Base-by-base conservation (phyloP, 768 basidiomycete genomes). In the Pleurotus pulmonarius region DNA sequence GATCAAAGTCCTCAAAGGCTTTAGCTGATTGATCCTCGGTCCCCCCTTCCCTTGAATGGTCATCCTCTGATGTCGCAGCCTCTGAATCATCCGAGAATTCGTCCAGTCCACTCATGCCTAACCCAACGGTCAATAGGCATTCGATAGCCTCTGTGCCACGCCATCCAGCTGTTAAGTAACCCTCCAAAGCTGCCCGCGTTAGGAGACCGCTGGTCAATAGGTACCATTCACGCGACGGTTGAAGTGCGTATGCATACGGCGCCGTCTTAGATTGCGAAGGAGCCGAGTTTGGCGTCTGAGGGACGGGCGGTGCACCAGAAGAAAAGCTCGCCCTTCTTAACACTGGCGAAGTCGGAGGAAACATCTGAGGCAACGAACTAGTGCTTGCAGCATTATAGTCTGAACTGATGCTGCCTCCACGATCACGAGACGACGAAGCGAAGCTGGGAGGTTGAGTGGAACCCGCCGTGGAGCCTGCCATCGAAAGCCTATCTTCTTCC, bases 101-200 rank as follows among this genome's bases (percentile, higher is more conserved):
- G 9, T 49, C n/a, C 15, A 29, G 37, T 54, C 49, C 46, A 25
- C 67, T 67, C 18, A 79, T 69, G 6, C 84, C 82, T 44, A 88
- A 69, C 1, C 20, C 92, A 20, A 93, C 80, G 2, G 86, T 83
- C 47, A 94, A 70, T 55, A 94, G 69, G 58, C 87, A 83, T 63
- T 90, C 86, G 8, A 85, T 78, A 4, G 86, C 83, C 39, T 84
- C 80, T 1, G 81, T 71, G 0, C 92, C 91, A 25, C 77, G 79
- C 92, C 92, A 95, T 0, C 88, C 87, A 8, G 84, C 87, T 1
- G 84, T 85, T 45, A 94, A 76, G 65, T 94, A 94, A 0, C 92
- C 92, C 64, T 95, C 91, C 51, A 94, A 70, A 16, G 85, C 88
- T 0, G 90, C 90, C n/a, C 92, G 82, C 4, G 91, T 91, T 25